A percentile compares a stretch with the other conserved stretches of the same genome.
These are phyloP conservation scores for baker's yeast (Saccharomyces cerevisiae) DNA, from an alignment of 805 yeast genomes.

Conservation along the genomic window DNA sequence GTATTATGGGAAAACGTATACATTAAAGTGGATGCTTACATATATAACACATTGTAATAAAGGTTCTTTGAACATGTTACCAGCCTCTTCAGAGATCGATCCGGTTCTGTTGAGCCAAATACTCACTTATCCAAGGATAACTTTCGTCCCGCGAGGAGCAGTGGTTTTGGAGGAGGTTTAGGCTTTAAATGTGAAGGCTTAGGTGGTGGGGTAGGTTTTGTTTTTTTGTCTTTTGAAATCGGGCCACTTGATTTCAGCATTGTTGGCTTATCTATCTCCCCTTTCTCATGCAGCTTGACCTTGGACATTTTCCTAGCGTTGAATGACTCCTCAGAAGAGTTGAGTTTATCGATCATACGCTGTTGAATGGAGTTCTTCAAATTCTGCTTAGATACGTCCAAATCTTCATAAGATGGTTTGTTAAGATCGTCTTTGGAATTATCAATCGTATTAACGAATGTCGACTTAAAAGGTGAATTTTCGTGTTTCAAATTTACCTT, in stretches of 20 bases:
- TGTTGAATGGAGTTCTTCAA: constrained; percentile 40
- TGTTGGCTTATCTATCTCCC: constrained; percentile 5
- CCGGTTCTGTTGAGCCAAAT: background rate
- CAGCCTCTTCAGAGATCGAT: background rate
- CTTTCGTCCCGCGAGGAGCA: constrained; percentile 28
- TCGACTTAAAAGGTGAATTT: background rate
- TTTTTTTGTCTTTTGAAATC: constrained; percentile 2
- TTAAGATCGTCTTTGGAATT: background rate
- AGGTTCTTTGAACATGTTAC: background rate
- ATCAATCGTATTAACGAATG: background rate
- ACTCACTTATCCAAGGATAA: background rate
- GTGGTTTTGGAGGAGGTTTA: constrained; percentile 41
- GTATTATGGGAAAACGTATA: background rate
- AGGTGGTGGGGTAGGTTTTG: constrained; percentile 42
- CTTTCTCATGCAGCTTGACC: background rate
- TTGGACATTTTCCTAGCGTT: constrained; percentile 25
- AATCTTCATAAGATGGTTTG: background rate
- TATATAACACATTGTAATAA: background rate
- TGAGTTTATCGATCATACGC: constrained; percentile 44
- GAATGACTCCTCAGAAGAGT: constrained; percentile 21
- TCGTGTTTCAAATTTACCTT: background rate
- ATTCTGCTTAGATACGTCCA: background rate
- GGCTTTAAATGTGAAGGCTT: constrained; percentile 38
- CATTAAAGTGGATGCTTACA: background rate
- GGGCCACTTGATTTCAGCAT: background rate